Base-by-base conservation (phyloP, 768 basidiomycete genomes). In the Pleurotus pulmonarius region DNA sequence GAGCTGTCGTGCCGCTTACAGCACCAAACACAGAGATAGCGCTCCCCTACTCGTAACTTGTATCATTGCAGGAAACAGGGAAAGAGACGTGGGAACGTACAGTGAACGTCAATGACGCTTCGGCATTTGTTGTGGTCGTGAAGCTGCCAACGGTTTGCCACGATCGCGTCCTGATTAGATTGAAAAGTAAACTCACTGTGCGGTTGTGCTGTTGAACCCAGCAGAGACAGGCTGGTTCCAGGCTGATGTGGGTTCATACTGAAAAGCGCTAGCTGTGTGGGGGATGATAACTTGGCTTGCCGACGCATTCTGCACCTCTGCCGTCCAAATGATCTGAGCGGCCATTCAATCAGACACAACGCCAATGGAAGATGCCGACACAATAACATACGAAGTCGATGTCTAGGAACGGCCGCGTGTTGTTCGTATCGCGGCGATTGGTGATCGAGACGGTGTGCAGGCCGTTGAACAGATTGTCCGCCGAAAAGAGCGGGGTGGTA, bases 261-360 rank as follows among this genome's bases (percentile, higher is more conserved):
- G 11, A 26, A 58, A 58, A 1, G 51, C 29, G 15, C 24, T 13
- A 34, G 46, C 44, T 15, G 57, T 43, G 20, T 58, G 37, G 12
- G 53, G 25, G 6, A 54, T 43, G n/a, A 46, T 34, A 3, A 22
- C 37, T 22, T 53, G 37, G 15, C 34, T 34, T 12, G 13, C 20
- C 16, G 26, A 18, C 15, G 38, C 15, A 12, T 22, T 40, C 6
- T 51, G 51, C 11, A 58, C 41, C 38, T 52, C 40, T 3, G 49
- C 25, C 20, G 53, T 44, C 57, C 57, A 58, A 38, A 44, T 54
- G 12, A 58, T 55, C 49, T 58, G 54, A 15, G 43, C n/a, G 4
- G 9, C 18, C 18, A 24, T 43, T 11, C 12, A 25, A 6, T 49
- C 34, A 22, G 26, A 49, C 18, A 5, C 11, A 3, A 13, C 7